Percentiles rank a stretch among this genome's conserved stretches.
Evolutionary conservation across 371 early-diverging fungal species (phyloP).

Genomic region (Nematocida minor): DNA sequence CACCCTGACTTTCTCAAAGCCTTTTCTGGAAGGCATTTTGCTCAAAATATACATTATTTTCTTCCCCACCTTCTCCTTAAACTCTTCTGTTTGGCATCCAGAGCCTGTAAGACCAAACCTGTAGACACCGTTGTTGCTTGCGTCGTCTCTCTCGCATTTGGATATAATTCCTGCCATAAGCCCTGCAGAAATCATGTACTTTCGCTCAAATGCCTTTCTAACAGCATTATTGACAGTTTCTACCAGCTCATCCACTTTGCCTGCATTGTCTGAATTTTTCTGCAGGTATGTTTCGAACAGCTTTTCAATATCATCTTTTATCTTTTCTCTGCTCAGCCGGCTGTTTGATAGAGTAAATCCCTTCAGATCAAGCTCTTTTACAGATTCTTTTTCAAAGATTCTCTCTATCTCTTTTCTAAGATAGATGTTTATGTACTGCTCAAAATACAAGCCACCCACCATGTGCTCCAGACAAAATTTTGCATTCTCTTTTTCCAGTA

Average conservation of each 20-base stretch:
- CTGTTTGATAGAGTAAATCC: not conserved
- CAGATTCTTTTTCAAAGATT: too few relatives aligned
- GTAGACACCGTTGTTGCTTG: not conserved
- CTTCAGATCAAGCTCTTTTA: too few relatives aligned
- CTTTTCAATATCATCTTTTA: not conserved
- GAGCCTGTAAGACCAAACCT: not conserved
- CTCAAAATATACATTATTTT: not conserved
- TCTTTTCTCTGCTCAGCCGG: not conserved
- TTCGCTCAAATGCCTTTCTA: not conserved
- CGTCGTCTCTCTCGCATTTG: not conserved
- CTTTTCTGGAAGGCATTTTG: not conserved
- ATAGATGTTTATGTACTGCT: constrained; percentile 19
- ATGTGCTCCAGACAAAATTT: constrained; percentile 25
- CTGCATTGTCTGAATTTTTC: not conserved
- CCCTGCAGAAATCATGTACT: not conserved
- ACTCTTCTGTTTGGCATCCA: not conserved
- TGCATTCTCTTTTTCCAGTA: not conserved
- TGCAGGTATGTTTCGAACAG: not conserved
- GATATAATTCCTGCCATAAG: constrained; percentile 2
- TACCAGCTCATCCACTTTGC: not conserved
- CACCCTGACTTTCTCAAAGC: not conserved
- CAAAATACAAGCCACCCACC: constrained; percentile 44
- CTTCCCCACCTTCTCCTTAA: not conserved
- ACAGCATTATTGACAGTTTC: not conserved
- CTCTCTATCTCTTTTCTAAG: not conserved